These are phyloP conservation scores for Digitaria exilis DNA, from an alignment of 202 grass and related monocot species.

Conservation along the genomic window DNA sequence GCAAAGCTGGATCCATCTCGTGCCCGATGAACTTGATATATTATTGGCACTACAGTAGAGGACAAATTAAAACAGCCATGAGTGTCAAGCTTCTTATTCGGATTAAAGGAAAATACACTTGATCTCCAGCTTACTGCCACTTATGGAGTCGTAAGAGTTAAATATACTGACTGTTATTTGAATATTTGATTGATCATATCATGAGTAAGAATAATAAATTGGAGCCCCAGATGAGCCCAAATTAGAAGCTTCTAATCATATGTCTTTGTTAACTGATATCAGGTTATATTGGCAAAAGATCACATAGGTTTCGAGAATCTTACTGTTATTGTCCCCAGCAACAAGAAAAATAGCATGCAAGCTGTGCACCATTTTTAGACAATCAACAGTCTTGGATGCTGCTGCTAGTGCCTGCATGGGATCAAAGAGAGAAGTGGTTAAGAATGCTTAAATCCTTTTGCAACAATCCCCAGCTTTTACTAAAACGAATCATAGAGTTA, in stretches of 20 bases:
- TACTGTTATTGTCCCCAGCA: slow-evolving; percentile 78
- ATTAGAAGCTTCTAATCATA: slow-evolving; percentile 13
- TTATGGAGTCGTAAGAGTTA: neutral
- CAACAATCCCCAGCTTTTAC: slow-evolving; percentile 27
- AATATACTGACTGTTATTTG: neutral
- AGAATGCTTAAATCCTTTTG: slow-evolving; percentile 33
- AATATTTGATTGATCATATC: neutral
- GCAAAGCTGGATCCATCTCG: slow-evolving; percentile 96
- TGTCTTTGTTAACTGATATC: neutral
- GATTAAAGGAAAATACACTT: neutral
- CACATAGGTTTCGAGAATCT: slow-evolving; percentile 32
- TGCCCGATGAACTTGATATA: slow-evolving; percentile 86
- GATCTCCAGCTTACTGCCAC: neutral
- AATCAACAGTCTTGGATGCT: slow-evolving; percentile 98
- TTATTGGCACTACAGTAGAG: slow-evolving; percentile 73
- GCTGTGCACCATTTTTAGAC: slow-evolving; percentile 89
- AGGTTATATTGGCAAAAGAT: slow-evolving; percentile 3
- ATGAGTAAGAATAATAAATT: slow-evolving; percentile 18
- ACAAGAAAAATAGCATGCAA: slow-evolving; percentile 88
- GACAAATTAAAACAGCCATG: slow-evolving; percentile 29
- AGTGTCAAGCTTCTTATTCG: slow-evolving; percentile 7
- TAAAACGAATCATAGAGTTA: slow-evolving; percentile 16
- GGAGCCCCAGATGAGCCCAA: neutral
- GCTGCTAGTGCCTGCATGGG: slow-evolving; percentile 83
- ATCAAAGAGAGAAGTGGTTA: slow-evolving; percentile 34